Conservation (phyloP, 192 early-diverging fungal genomes). For the Paraglomus occultum region DNA sequence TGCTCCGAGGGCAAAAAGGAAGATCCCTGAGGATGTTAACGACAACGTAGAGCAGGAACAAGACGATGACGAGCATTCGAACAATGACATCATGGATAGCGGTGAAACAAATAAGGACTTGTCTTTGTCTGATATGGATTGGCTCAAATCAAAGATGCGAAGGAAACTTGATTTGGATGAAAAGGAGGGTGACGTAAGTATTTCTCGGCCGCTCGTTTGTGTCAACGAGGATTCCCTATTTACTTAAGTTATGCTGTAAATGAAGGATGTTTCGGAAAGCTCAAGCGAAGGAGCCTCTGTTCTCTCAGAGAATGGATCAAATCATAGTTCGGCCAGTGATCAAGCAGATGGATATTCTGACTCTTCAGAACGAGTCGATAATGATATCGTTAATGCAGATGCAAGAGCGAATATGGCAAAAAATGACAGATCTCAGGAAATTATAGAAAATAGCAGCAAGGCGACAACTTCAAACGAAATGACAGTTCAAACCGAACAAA, state of each 20-base stretch:
- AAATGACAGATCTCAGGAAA: constrained; percentile 31
- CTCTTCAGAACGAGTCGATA: constrained; percentile 14
- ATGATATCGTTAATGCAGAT: constrained; percentile 28
- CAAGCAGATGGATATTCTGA: background rate
- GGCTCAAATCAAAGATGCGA: constrained; percentile 64
- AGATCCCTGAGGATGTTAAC: no score
- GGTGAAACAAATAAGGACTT: constrained; percentile 36
- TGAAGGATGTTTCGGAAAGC: no score
- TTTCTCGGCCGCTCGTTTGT: background rate
- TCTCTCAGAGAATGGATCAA: no score
- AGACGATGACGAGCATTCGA: constrained; percentile 37
- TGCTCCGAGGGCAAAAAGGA: constrained; percentile 57
- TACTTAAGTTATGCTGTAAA: no score
- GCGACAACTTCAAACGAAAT: constrained; percentile 24
- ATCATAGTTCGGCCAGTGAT: no score
- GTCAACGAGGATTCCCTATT: no score
- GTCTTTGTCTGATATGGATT: constrained; percentile 62
- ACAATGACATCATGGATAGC: constrained; percentile 45
- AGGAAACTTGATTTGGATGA: constrained; percentile 32
- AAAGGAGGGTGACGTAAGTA: constrained; percentile 31
- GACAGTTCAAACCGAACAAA: constrained; percentile 5
- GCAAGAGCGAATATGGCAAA: constrained; percentile 7
- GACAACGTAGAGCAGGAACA: background rate
- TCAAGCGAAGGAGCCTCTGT: no score
- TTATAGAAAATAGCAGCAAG: constrained; percentile 36